Evolutionary conservation across 805 yeast genomes (phyloP), one percentile per base, ranked within the genome.

Genomic region (Yarrowia sp.): DNA sequence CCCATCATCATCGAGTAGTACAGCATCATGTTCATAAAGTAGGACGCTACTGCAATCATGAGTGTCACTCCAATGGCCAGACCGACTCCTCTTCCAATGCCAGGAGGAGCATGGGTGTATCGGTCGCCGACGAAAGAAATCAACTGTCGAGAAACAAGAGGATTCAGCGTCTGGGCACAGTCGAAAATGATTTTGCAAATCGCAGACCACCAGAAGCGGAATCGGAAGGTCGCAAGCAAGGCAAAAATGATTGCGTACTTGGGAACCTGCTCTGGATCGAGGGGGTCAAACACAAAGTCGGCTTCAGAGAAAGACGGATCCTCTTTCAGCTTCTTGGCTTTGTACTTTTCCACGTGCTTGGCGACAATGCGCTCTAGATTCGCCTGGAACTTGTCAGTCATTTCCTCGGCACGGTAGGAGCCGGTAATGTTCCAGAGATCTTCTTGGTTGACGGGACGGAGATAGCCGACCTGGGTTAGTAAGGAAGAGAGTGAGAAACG

Each of bases 1-100:
- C 96, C 96, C 14, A 81, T 78, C 63, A 82, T 72, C 71, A 82
- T 77, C 6, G 87, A 75, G 35, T 75, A 75, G 66, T 84, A 84
- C 70, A 87, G 86, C 64, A 78, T 83, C 70, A 85, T 88, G 55
- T 88, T 85, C 56, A 84, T 76, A 31, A 74, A 66, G 7, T 82
- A 39, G 36, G 86, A 84, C 53, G 78, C 74, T 0, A 76, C 33
- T 12, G 81, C 66, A 66, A 87, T 81, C 72, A 90, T 76, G 1
- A 77, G 64, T 39, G 85, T 80, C 9, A 87, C 78, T 21, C 91
- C 94, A 53, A 89, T 76, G 9, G 91, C 86, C 66, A 81, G 86
- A 7, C 92, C 96, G 16, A 88, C 77, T 61, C 96, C 96, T 36
- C 73, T 75, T 29, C 84, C 86, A 62, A 76, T 58, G 3, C 41